Evolutionary conservation across 495 filamentous ascomycete genomes (phyloP), one percentile per base, ranked within the genome.

Genomic region (Chaetomium fimeti): DNA sequence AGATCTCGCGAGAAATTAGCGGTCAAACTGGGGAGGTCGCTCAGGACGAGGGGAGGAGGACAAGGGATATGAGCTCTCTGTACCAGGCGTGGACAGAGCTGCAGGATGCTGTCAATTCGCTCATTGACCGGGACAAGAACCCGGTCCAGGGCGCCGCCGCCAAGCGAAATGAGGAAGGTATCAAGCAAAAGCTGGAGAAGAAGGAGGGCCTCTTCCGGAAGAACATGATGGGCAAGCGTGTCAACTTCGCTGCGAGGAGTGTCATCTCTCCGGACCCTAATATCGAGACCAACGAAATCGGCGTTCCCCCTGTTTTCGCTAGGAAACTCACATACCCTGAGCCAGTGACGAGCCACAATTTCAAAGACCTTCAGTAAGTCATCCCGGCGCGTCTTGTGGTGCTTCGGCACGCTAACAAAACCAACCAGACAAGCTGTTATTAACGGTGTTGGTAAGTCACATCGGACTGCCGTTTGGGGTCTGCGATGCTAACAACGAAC

Each of bases 221-320:
- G 83, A 96, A 99, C 79, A 98, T 99, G 93, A 99, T 99, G 95
- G 95, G 95, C 54, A 99, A 99, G 80, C 90, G 95, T 79, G 95
- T 99, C 75, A 98, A 99, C 76, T 97, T 92, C 74, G 95, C 95
- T 61, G 95, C 95, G 58, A 89, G 95, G 74, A 94, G 89, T 82
- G 95, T 99, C 69, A 99, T 99, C 66, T 97, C 93, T 32, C 94
- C 95, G 2, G 95, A 99, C 74, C 95, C 95, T 5, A 98, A 97
- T 70, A 94, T 99, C 70, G 95, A 99, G 77, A 97, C 93, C 20
- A 96, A 93, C 69, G 95, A 99, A 77, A 97, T 99, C 62, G 95
- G 95, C 75, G 93, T 99, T 5, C 95, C 95, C 22, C 89, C 92
- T 24, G 94, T 98, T 13, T 99, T 99, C 75, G 95, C 95, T 2